These are phyloP conservation scores for Thymus quinquecostatus DNA, from an alignment of 257 asterid genomes.

Conservation along the genomic window DNA sequence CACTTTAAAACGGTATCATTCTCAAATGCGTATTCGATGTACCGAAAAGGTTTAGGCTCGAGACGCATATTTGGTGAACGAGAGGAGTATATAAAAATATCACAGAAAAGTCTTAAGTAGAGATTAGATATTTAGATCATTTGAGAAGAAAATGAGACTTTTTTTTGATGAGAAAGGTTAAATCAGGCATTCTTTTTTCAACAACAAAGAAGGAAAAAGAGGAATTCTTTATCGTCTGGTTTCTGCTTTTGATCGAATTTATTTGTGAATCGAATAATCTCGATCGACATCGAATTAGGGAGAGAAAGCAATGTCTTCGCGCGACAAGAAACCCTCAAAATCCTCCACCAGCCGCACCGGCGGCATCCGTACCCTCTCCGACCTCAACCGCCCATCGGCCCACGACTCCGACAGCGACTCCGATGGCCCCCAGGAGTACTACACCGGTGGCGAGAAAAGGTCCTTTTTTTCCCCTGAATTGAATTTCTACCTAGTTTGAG, in stretches of 20 bases:
- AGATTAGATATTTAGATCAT: too few species aligned
- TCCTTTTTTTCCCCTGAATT: conserved; percentile 9
- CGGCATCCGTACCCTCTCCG: conserved; percentile 92
- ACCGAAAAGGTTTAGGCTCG: too few species aligned
- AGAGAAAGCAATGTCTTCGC: conserved; percentile 56
- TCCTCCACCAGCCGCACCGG: conserved; percentile 63
- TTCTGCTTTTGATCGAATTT: neutral
- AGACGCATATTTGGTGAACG: too few species aligned
- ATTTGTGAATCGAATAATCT: neutral
- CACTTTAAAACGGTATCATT: too few species aligned
- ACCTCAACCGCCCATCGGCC: conserved; percentile 80
- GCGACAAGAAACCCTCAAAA: conserved; percentile 75
- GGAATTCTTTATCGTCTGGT: neutral
- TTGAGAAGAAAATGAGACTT: too few species aligned
- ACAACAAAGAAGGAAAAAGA: neutral
- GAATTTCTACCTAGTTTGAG: neutral
- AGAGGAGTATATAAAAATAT: too few species aligned
- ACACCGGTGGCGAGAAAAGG: conserved; percentile 99
- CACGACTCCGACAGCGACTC: conserved; percentile 58
- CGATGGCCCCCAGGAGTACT: conserved; percentile 88
- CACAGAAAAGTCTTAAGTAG: too few species aligned
- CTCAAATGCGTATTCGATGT: too few species aligned
- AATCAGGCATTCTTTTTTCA: too few species aligned
- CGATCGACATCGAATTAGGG: neutral
- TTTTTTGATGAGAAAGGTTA: too few species aligned